phyloP scores from a whole-genome alignment of 2,329 filamentous ascomycete species.

The Hypoxylon sp. region DNA sequence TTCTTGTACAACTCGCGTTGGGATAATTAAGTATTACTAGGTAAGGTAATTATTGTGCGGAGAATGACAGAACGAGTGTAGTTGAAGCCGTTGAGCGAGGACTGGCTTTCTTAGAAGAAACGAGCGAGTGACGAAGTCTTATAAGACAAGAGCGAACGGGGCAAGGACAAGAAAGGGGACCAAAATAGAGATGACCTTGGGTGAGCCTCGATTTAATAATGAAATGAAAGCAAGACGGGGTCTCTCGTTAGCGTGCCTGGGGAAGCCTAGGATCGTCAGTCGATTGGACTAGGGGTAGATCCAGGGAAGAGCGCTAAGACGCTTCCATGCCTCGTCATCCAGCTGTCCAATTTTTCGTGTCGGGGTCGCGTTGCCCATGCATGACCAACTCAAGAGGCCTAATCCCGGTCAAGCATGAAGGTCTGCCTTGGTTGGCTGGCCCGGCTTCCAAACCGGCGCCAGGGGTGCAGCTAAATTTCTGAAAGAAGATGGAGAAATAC shows the following conservation, averaged over 20 bases:
- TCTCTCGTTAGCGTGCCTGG: conserved; percentile 31
- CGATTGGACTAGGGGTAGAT: conserved; percentile 21
- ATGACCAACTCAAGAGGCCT: conserved; percentile 24
- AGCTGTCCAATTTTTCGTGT: conserved; percentile 38
- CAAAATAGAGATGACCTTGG: conserved; percentile 28
- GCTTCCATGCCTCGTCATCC: conserved; percentile 30
- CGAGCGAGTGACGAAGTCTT: conserved; percentile 33
- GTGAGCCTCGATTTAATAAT: conserved; percentile 31
- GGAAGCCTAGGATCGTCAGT: conserved; percentile 32
- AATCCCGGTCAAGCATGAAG: conserved; percentile 25
- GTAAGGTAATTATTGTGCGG: conserved; percentile 15
- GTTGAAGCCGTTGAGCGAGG: conserved; percentile 7
- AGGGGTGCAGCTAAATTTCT: conserved; percentile 27
- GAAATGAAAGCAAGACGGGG: conserved; percentile 34
- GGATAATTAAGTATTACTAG: conserved; percentile 33
- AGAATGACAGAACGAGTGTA: conserved; percentile 23
- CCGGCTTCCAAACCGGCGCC: conserved; percentile 17
- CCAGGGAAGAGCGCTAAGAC: conserved; percentile 28
- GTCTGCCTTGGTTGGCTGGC: conserved; percentile 26
- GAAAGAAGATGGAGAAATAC: conserved; percentile 4
- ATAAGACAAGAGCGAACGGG: conserved; percentile 29
- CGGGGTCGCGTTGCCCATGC: conserved; percentile 32
- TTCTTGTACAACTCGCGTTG: conserved; percentile 35
- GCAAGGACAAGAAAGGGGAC: conserved; percentile 23
- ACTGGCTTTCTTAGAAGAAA: background rate